These are phyloP conservation scores for Brassica hybrid DNA, from an alignment of 441 rosid species.

Conservation along the genomic window DNA sequence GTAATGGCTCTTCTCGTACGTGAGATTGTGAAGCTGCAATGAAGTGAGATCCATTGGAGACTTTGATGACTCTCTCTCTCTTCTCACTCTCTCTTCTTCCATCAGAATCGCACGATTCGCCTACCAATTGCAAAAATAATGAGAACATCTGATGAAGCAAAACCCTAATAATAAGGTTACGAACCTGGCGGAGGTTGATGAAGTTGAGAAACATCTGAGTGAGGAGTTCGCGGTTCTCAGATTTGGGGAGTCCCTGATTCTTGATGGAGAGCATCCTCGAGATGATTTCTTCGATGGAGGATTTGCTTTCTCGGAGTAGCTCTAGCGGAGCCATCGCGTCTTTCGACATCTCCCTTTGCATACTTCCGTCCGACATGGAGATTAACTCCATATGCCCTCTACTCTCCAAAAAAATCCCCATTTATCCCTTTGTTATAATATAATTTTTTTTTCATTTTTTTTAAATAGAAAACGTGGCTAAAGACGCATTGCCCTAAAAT, in stretches of 20 bases:
- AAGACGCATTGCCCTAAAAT: too few relatives aligned
- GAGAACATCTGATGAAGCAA: too few relatives aligned
- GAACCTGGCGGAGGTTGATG: conserved; percentile 86
- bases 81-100: conserved; percentile 78
- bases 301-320: conserved; percentile 66
- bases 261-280: conserved; percentile 65
- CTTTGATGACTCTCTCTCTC: conserved; percentile 72
- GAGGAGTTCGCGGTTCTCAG: conserved; percentile 72
- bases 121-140: conserved; percentile 45
- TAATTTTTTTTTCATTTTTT: too few relatives aligned
- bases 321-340: conserved; percentile 35
- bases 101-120: conserved; percentile 75
- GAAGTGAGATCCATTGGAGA: conserved; percentile 83
- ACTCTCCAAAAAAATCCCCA: too few relatives aligned
- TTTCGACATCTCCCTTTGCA: too few relatives aligned
- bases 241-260: conserved; percentile 54
- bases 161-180: not conserved
- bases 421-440: too few relatives aligned
- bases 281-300: conserved; percentile 69
- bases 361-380: too few relatives aligned
- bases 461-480: too few relatives aligned
- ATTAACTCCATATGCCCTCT: too few relatives aligned
- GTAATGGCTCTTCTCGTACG: conserved; percentile 34
- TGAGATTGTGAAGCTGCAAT: conserved; percentile 79
- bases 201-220: conserved; percentile 84